A percentile compares a stretch with the other conserved stretches of the same genome.
These are phyloP conservation scores for Monilinia aucupariae DNA, from an alignment of 2,329 filamentous ascomycete species.

Conservation along the genomic window DNA sequence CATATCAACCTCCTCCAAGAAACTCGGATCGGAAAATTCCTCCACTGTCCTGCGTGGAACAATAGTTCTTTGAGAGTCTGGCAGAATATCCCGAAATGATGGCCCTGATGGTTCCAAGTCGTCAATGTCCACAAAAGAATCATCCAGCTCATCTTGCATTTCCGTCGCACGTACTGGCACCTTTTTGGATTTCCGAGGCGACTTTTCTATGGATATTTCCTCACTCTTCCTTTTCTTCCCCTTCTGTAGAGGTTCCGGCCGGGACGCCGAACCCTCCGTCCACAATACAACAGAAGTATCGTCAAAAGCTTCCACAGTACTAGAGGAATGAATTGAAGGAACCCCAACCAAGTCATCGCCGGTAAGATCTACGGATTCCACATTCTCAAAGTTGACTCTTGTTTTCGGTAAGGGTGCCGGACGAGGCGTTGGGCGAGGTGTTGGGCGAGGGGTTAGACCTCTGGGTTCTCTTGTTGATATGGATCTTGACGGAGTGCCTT, in stretches of 20 bases:
- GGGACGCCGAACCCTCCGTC: constrained; percentile 29
- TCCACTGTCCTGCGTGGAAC: constrained; percentile 1
- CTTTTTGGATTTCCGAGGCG: constrained; percentile 19
- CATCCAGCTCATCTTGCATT: constrained; percentile 20
- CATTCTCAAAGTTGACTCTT: constrained; percentile 20
- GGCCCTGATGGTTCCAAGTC: constrained; percentile 18
- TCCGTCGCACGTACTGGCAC: constrained; percentile 9
- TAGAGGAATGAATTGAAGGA: constrained; percentile 22
- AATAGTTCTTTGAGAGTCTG: constrained; percentile 10
- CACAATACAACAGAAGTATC: constrained; percentile 24
- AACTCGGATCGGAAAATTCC: background rate
- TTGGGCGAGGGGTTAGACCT: constrained; percentile 23
- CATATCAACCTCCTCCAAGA: constrained; percentile 4
- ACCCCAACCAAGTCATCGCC: constrained; percentile 23
- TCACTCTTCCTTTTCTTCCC: constrained; percentile 35
- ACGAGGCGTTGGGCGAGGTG: constrained; percentile 30
- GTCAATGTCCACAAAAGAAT: constrained; percentile 34
- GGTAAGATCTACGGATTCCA: constrained; percentile 35
- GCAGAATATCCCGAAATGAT: constrained; percentile 3
- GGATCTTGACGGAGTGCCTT: constrained; percentile 27
- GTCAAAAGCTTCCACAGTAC: constrained; percentile 27
- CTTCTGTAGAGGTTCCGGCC: constrained; percentile 28
- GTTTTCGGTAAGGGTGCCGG: constrained; percentile 33
- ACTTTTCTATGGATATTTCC: constrained; percentile 26
- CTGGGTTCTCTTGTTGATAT: constrained; percentile 16